phyloP scores from a whole-genome alignment of 352 stramenopile species.

The Globisporangium cylindrosporum region DNA sequence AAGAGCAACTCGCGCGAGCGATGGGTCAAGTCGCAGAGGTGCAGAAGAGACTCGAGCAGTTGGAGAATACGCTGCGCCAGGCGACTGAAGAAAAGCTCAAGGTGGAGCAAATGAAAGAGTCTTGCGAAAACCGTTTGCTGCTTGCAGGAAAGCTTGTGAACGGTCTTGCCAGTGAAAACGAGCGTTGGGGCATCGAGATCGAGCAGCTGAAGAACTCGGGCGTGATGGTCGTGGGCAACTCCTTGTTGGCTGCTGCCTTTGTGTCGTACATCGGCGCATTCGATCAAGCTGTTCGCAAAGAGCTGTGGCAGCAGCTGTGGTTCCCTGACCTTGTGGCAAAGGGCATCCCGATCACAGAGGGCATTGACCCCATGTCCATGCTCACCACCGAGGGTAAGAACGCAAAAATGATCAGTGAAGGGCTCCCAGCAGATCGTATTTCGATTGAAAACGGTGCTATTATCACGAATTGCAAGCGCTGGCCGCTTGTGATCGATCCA shows the following conservation, averaged over 20 bases:
- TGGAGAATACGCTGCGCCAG: slow-evolving; percentile 93
- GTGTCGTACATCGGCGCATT: slow-evolving; percentile 98
- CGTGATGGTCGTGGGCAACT: slow-evolving; percentile 96
- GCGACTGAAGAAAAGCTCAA: slow-evolving; percentile 96
- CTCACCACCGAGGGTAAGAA: slow-evolving; percentile 97
- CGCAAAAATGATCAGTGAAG: slow-evolving; percentile 97
- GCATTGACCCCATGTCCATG: slow-evolving; percentile 94
- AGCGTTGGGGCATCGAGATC: slow-evolving; percentile 96
- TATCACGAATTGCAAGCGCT: slow-evolving; percentile 97
- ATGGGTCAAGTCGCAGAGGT: slow-evolving; percentile 93
- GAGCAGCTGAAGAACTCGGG: slow-evolving; percentile 93
- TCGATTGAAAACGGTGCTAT: slow-evolving; percentile 98
- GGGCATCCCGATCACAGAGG: slow-evolving; percentile 92
- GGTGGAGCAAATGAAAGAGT: slow-evolving; percentile 94
- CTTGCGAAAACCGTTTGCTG: slow-evolving; percentile 90
- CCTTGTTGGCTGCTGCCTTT: slow-evolving; percentile 95
- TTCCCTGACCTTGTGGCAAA: slow-evolving; percentile 89
- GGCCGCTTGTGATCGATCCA: slow-evolving; percentile 97
- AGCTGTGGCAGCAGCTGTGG: slow-evolving; percentile 80
- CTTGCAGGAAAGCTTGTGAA: slow-evolving; percentile 95
- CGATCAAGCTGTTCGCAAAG: slow-evolving; percentile 89
- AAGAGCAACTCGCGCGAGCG: slow-evolving; percentile 89
- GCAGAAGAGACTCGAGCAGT: slow-evolving; percentile 87
- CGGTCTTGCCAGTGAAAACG: slow-evolving; percentile 95
- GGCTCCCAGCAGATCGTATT: slow-evolving; percentile 95